These are phyloP conservation scores for Saturnispora zaruensis DNA, from an alignment of 805 yeast genomes.

Conservation along the genomic window DNA sequence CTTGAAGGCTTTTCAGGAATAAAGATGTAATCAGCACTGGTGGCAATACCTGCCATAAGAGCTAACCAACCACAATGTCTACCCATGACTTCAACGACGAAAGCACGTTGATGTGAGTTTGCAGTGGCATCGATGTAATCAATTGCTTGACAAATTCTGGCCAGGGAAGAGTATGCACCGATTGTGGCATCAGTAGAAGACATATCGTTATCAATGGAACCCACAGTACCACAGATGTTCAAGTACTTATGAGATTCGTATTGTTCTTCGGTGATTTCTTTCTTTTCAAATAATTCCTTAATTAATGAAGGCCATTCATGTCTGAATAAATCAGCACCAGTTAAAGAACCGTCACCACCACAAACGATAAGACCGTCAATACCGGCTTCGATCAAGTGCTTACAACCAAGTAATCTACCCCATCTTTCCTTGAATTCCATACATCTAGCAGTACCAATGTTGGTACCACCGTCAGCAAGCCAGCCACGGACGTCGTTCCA, in stretches of 20 bases:
- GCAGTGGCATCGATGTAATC: slow-evolving; percentile 85
- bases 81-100: slow-evolving; percentile 83
- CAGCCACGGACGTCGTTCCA: slow-evolving; percentile 73
- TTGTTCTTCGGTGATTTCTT: slow-evolving; percentile 39
- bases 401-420: slow-evolving; percentile 57
- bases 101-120: slow-evolving; percentile 72
- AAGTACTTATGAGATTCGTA: slow-evolving; percentile 43
- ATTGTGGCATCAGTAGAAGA: slow-evolving; percentile 77
- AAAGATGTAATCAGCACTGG: slow-evolving; percentile 73
- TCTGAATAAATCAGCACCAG: slow-evolving; percentile 75
- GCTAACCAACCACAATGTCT: slow-evolving; percentile 88
- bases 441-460: slow-evolving; percentile 73
- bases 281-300: slow-evolving; percentile 41
- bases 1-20: slow-evolving; percentile 75
- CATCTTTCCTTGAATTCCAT: slow-evolving; percentile 55
- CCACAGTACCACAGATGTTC: slow-evolving; percentile 68
- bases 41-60: slow-evolving; percentile 69
- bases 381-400: slow-evolving; percentile 59
- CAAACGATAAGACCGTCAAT: slow-evolving; percentile 73
- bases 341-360: slow-evolving; percentile 79
- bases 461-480: slow-evolving; percentile 65
- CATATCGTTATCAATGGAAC: slow-evolving; percentile 83
- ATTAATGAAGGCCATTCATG: slow-evolving; percentile 70
- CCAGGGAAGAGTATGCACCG: slow-evolving; percentile 73
- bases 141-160: slow-evolving; percentile 62